phyloP scores from a whole-genome alignment of 305 asterid genomes.

The Solanum hybrid region DNA sequence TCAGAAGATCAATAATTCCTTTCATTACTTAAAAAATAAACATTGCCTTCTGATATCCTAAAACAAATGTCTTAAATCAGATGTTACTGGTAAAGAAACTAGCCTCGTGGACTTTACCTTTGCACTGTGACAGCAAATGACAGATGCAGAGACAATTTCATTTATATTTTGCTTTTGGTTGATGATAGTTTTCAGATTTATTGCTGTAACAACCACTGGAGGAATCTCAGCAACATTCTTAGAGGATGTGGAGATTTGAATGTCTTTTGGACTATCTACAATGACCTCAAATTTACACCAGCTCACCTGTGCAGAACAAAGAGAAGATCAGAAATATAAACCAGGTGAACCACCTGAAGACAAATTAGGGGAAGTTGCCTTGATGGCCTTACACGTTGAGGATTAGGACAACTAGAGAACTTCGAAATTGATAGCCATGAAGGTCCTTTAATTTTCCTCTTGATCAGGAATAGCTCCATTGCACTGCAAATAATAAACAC shows the following conservation, averaged over 20 bases:
- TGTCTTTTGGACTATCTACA: slow-evolving; percentile 66
- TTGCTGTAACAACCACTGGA: slow-evolving; percentile 75
- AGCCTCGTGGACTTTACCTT: slow-evolving; percentile 53
- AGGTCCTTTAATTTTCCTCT: slow-evolving; percentile 90
- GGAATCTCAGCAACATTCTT: slow-evolving; percentile 56
- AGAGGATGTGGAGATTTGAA: slow-evolving; percentile 51
- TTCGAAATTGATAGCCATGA: slow-evolving; percentile 87
- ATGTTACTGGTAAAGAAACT: not conserved
- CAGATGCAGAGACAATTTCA: slow-evolving; percentile 91
- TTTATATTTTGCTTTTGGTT: slow-evolving; percentile 72
- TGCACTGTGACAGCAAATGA: slow-evolving; percentile 80
- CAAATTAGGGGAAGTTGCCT: not conserved
- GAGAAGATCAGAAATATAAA: not conserved
- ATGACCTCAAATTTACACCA: slow-evolving; percentile 94
- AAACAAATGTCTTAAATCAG: not conserved
- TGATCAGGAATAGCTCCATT: slow-evolving; percentile 75
- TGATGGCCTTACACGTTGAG: slow-evolving; percentile 55
- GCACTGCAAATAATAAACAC: slow-evolving; percentile 45
- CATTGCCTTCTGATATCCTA: not conserved
- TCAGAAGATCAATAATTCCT: not conserved
- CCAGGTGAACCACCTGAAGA: slow-evolving; percentile 2
- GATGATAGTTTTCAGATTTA: slow-evolving; percentile 75
- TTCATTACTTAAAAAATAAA: not conserved
- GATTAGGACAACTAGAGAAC: slow-evolving; percentile 53
- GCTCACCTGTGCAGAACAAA: slow-evolving; percentile 66